phyloP scores from a whole-genome alignment of 768 basidiomycete genomes.

The Suillus placidus region DNA sequence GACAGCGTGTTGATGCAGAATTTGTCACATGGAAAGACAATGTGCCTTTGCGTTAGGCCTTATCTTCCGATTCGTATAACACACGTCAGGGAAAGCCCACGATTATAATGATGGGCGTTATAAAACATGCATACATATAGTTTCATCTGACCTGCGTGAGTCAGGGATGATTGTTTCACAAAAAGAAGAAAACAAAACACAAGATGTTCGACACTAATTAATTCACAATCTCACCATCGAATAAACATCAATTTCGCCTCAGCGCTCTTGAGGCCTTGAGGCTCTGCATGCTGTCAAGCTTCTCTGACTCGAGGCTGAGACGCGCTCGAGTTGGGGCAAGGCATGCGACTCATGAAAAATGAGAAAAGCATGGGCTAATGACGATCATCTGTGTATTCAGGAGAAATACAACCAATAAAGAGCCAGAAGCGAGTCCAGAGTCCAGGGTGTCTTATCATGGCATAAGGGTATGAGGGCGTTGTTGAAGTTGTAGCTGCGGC shows the following conservation, averaged over 20 bases:
- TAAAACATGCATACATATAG: too few relatives aligned
- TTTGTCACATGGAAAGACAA: not conserved
- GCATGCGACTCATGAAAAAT: too few relatives aligned
- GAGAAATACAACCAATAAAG: not conserved
- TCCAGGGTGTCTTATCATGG: not conserved
- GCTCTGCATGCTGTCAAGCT: slow-evolving; percentile 71
- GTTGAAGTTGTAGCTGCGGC: not conserved
- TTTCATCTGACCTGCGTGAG: not conserved
- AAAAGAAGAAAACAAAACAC: not conserved
- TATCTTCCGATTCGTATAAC: not conserved
- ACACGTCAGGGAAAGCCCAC: not conserved
- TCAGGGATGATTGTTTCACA: not conserved
- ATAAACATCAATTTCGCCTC: slow-evolving; percentile 61
- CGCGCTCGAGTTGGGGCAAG: slow-evolving; percentile 84
- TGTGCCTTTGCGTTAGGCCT: not conserved
- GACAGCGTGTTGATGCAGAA: not conserved
- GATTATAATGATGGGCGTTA: not conserved
- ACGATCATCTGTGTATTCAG: not conserved
- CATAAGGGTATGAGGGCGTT: not conserved
- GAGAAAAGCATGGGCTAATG: not conserved
- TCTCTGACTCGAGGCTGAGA: slow-evolving; percentile 84
- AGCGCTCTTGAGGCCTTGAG: slow-evolving; percentile 58
- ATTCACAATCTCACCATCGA: slow-evolving; percentile 46
- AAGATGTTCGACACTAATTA: not conserved
- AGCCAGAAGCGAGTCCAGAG: not conserved